Evolutionary conservation across 768 basidiomycete species (phyloP), one percentile per base, ranked within the genome.

Genomic region (Tricholoma saponaceum): DNA sequence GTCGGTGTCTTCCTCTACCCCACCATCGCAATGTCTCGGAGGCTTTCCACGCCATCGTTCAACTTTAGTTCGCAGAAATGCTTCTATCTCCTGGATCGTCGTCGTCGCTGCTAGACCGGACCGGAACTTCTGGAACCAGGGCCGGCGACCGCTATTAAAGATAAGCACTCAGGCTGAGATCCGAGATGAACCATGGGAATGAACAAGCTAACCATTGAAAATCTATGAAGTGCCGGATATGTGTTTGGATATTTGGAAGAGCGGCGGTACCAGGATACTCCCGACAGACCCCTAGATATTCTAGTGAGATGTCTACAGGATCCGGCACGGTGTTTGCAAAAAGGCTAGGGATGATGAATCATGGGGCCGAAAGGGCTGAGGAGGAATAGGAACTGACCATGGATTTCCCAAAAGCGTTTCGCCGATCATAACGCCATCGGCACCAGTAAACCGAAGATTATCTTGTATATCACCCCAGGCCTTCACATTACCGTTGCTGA

Each of bases 401-500:
- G 89, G 89, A 70, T 92, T 90, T 16, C 80, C 82, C 4, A 90
- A 74, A 32, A 92, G 70, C n/a, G 83, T 81, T 66, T 92, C 90
- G 8, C 87, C 90, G 1, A 91, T 87, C 90, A 92, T 92, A 55
- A 87, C 67, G 8, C 90, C 90, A 62, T 89, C 84, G 44, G 88
- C 87, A 14, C 79, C 74, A 3, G 89, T 89, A 47, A 72, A 73
- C 28, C 69, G 65, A 52, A 79, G 66, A 65, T 91, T 90, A 23
- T 66, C 66, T 58, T 70, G 67, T 12, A 91, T 67, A 66, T 92
- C 85, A 26, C 71, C 70, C 71, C 79, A 84, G 16, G 68, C 71
- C 30, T 83, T 80, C 16, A 92, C 90, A 65, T 92, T 92, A 10
- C 90, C 90, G 64, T 92, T 92, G 70, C 86, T 89, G 50, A 92